phyloP scores from a whole-genome alignment of 2,329 filamentous ascomycete genomes.

The Clarireedia hainanense region DNA sequence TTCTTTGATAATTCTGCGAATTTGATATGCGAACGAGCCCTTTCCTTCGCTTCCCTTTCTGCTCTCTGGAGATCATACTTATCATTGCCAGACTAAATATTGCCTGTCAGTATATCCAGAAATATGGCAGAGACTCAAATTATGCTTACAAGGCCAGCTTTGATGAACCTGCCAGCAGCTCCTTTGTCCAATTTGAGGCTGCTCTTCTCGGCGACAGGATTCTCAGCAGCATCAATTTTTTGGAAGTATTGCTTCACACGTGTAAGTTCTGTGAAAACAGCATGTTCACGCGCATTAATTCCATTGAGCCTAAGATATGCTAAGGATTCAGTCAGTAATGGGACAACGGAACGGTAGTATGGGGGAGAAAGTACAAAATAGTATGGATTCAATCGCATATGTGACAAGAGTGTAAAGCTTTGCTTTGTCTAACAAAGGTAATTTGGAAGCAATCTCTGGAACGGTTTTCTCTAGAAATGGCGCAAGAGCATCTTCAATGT shows the following conservation, averaged over 20 bases:
- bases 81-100: slow-evolving; percentile 34
- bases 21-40: slow-evolving; percentile 40
- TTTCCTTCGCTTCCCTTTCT: slow-evolving; percentile 41
- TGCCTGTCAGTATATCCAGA: background rate
- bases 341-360: background rate
- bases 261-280: slow-evolving; percentile 77
- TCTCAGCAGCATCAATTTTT: slow-evolving; percentile 78
- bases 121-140: background rate
- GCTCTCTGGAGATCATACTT: slow-evolving; percentile 42
- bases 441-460: slow-evolving; percentile 61
- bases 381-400: slow-evolving; percentile 82
- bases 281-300: slow-evolving; percentile 72
- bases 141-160: slow-evolving; percentile 61
- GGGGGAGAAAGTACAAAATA: slow-evolving; percentile 59
- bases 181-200: slow-evolving; percentile 58
- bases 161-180: slow-evolving; percentile 75
- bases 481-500: slow-evolving; percentile 63
- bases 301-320: slow-evolving; percentile 74
- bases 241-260: slow-evolving; percentile 86
- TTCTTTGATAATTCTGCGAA: slow-evolving; percentile 35
- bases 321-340: slow-evolving; percentile 28
- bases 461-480: slow-evolving; percentile 64
- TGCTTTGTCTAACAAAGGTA: slow-evolving; percentile 89
- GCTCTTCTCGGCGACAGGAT: slow-evolving; percentile 34
- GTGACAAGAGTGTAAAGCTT: slow-evolving; percentile 85